Evolutionary conservation across 805 yeast species (phyloP), one percentile per base, ranked within the genome.

Genomic region (Brettanomyces sp.): DNA sequence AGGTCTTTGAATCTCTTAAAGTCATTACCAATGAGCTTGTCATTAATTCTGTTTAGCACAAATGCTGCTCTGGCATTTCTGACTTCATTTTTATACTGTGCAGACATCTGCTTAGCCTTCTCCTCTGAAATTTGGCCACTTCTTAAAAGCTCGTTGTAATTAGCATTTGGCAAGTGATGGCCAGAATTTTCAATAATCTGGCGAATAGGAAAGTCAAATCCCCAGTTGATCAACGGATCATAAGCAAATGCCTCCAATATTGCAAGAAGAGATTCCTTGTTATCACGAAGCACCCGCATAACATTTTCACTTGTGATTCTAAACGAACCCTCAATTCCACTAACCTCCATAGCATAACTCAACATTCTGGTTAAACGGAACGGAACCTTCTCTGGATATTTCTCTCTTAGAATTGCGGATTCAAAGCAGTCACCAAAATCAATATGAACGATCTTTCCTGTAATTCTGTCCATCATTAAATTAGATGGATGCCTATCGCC

Each of bases 401-500:
- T 93, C 55, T 95, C 99, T 54, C 99, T 78, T 49, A 93, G 67
- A 43, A 91, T 89, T 0, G 99, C 99, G 2, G 98, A 96, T 62
- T 93, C 99, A 59, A 93, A 93, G 75, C 99, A 93, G 62, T 93
- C 99, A 53, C 99, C 99, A 66, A 91, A 93, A 72, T 93, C 99
- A 65, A 93, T 91, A 61, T 93, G 99, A 36, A 93, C 77, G 44
- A 93, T 96, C 58, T 91, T 89, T 50, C 99, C 99, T 0, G 98
- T 88, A 43, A 83, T 77, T 51, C 96, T 72, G 63, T 91, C 95
- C 66, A 93, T 76, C 97, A 93, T 87, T 66, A 93, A 74, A 59
- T 93, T 93, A 30, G 97, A 87, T 25, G 99, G 99, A 65, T 93
- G 99, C 50, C 99, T 79, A 63, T 93, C 99, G 49, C 99, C 99